A percentile compares a stretch with the other conserved stretches of the same genome.
Evolutionary conservation across 768 basidiomycete species (phyloP).

Genomic region (Trametes punicea): DNA sequence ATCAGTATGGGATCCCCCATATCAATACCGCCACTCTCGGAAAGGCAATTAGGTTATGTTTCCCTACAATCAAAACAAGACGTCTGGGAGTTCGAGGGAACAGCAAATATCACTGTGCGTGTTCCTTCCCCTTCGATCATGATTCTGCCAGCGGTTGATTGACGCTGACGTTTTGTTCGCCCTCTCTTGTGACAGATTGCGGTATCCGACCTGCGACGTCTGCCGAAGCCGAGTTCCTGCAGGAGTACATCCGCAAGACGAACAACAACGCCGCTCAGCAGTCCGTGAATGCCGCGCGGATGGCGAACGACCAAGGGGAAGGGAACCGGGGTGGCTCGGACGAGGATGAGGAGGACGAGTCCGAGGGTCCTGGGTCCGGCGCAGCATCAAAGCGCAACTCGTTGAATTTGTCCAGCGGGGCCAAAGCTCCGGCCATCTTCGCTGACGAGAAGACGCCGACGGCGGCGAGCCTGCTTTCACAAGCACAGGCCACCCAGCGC

Average conservation of each 20-base stretch:
- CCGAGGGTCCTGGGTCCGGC: slow-evolving; percentile 66
- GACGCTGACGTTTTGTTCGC: slow-evolving; percentile 24
- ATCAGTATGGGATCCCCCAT: slow-evolving; percentile 89
- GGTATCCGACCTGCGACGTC: slow-evolving; percentile 90
- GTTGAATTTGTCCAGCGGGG: slow-evolving; percentile 59
- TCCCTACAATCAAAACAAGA: slow-evolving; percentile 92
- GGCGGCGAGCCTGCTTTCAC: slow-evolving; percentile 69
- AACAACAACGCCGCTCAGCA: slow-evolving; percentile 81
- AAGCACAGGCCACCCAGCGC: slow-evolving; percentile 68
- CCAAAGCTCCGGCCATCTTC: slow-evolving; percentile 51
- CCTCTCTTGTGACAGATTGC: slow-evolving; percentile 56
- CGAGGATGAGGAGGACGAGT: slow-evolving; percentile 85
- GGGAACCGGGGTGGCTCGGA: slow-evolving; percentile 58
- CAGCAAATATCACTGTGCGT: slow-evolving; percentile 93
- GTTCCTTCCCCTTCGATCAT: slow-evolving; percentile 28
- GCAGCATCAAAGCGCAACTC: slow-evolving; percentile 71
- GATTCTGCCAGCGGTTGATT: slow-evolving; percentile 28
- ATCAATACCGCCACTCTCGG: slow-evolving; percentile 96
- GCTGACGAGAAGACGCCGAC: slow-evolving; percentile 84
- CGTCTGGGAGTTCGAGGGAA: slow-evolving; percentile 90
- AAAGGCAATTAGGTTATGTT: slow-evolving; percentile 90
- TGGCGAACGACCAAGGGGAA: slow-evolving; percentile 69
- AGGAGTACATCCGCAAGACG: slow-evolving; percentile 88
- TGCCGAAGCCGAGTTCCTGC: slow-evolving; percentile 87
- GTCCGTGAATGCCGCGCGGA: slow-evolving; percentile 70